Conservation (phyloP, 768 basidiomycete species). For the Punctularia strigosozonata region DNA sequence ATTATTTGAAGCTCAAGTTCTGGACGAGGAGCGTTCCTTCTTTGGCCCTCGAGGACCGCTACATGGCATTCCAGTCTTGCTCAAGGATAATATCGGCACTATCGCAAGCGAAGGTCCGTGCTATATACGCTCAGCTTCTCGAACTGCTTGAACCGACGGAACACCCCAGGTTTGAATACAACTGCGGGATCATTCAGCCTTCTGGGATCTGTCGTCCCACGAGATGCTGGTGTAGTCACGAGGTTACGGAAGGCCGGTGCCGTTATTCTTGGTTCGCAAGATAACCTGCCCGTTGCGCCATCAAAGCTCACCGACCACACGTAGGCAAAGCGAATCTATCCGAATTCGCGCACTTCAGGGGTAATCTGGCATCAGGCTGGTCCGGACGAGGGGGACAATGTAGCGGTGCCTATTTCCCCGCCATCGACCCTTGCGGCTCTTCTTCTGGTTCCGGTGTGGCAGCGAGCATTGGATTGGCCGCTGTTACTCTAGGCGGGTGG, state of each 20-base stretch:
- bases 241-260: slow-evolving; percentile 21
- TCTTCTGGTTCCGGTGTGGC: slow-evolving; percentile 49
- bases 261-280: slow-evolving; percentile 19
- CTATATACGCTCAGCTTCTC: slow-evolving; percentile 3
- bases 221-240: slow-evolving; percentile 22
- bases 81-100: slow-evolving; percentile 26
- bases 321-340: slow-evolving; percentile 45
- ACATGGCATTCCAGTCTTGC: slow-evolving; percentile 24
- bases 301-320: background rate
- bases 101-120: slow-evolving; percentile 17
- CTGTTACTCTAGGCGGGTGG: slow-evolving; percentile 30
- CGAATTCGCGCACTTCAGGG: slow-evolving; percentile 41
- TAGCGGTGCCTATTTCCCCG: slow-evolving; percentile 37
- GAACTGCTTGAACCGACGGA: background rate
- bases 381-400: slow-evolving; percentile 43
- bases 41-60: slow-evolving; percentile 15
- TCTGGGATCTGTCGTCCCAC: slow-evolving; percentile 19
- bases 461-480: slow-evolving; percentile 37
- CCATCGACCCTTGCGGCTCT: slow-evolving; percentile 43
- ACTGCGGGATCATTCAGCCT: slow-evolving; percentile 28
- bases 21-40: slow-evolving; percentile 11
- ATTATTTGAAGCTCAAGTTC: slow-evolving; percentile 19
- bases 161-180: slow-evolving; percentile 25
- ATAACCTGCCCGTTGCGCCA: background rate
- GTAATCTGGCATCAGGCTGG: slow-evolving; percentile 36